phyloP scores from a whole-genome alignment of 306 rosid species.

The cucumber (Cucumis sativus) region Cucumber_9930_V3 NC_026658.2:21569501-21570000 shows the following conservation, averaged over 20 bases:
- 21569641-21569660: conserved; percentile 86
- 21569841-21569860: background rate
- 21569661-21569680: conserved; percentile 91
- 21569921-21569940: background rate
- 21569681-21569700: conserved; percentile 26
- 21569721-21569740: background rate
- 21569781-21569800: background rate
- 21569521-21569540: background rate
- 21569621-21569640: conserved; percentile 75
- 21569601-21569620: background rate
- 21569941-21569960: background rate
- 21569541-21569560: background rate
- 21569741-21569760: background rate
- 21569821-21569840: too few species aligned
- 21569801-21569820: background rate
- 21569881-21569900: too few species aligned
- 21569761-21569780: background rate
- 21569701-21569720: background rate
- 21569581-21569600: background rate
- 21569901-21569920: background rate
- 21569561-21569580: too few species aligned
- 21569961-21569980: too few species aligned
- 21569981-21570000: too few species aligned
- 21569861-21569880: background rate
- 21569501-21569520: background rate